Evolutionary conservation across 768 basidiomycete genomes (phyloP), one percentile per base, ranked within the genome.

Genomic region (Kwoniella newhampshirensis): DNA sequence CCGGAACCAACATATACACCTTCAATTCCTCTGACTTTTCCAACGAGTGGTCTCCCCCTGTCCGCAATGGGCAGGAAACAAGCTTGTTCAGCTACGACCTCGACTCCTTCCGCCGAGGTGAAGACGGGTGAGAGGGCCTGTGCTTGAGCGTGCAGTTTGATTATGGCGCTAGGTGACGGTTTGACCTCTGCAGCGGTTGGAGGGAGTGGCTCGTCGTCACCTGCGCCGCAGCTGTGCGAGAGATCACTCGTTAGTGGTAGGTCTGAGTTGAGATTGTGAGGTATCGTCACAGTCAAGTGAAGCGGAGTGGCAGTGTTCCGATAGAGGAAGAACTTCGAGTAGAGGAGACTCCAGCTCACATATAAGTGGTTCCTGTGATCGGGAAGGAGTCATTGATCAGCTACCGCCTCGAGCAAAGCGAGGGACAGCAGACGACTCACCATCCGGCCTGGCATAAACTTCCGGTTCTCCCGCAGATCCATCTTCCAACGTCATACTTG

Each of bases 1-100:
- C 90, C 91, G 6, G 84, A 84, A 0, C 85, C 88, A 26, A 92
- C 79, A 56, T 83, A 82, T 52, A 91, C 70, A 0, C 88, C 86
- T 62, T 82, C 81, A 2, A 84, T 82, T 36, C 85, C 79, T 21
- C 69, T 73, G 12, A 85, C 83, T 63, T 83, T 81, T 0, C 88
- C 89, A 1, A 94, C 75, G 40, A 91, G 83, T 0, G 90, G 90
- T 2, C 85, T 84, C 1, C 84, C 86, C 11, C 71, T 60, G 36
- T 70, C 69, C 46, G 77, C 80, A 5, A 82, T 79, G 0, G 91
- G 90, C 54, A 93, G 75, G 74, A 84, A 92, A 71, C 91, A 94
- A 4, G 89, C 89, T 75, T 86, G 85, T 36, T 79, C 77, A 32
- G 69, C 78, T 39, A 83, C 79, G 0, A 74, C 73, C 1, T 84